phyloP scores from a whole-genome alignment of 192 early-diverging fungal genomes.

The Dissophora globulifera region DNA sequence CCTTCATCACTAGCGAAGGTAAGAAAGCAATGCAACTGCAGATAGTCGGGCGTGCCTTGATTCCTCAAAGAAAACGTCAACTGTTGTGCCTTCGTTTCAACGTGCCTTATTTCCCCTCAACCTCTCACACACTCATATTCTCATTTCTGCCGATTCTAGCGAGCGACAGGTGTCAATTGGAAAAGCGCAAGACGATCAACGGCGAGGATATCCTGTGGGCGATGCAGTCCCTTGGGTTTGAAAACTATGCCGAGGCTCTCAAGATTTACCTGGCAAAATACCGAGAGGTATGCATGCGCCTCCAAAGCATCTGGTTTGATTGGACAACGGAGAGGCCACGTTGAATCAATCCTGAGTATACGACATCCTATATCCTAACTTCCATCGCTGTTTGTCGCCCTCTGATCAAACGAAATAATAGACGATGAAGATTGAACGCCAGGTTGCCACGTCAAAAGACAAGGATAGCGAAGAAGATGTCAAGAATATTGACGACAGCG shows the following conservation, averaged over 20 bases:
- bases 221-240: conserved; percentile 97
- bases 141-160: conserved; percentile 58
- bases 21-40: too few species aligned
- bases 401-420: too few species aligned
- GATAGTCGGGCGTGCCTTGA: too few species aligned
- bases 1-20: conserved; percentile 97
- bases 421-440: conserved; percentile 65
- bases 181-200: conserved; percentile 98
- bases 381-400: too few species aligned
- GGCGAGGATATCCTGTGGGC: conserved; percentile 99
- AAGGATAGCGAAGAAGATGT: conserved; percentile 58
- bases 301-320: too few species aligned
- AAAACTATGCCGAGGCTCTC: conserved; percentile 92
- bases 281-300: conserved; percentile 74
- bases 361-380: too few species aligned
- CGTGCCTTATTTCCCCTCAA: too few species aligned
- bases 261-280: conserved; percentile 92
- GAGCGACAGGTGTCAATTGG: conserved; percentile 90
- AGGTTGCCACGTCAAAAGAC: conserved; percentile 57
- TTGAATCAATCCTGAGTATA: too few species aligned
- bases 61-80: too few species aligned
- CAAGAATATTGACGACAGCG: conserved; percentile 30
- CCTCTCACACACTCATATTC: neutral
- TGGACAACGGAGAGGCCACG: conserved; percentile 13
- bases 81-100: too few species aligned